Evolutionary conservation across 2,329 filamentous ascomycete species (phyloP), one percentile per base, ranked within the genome.

Genomic region (Exserohilum rostratum): DNA sequence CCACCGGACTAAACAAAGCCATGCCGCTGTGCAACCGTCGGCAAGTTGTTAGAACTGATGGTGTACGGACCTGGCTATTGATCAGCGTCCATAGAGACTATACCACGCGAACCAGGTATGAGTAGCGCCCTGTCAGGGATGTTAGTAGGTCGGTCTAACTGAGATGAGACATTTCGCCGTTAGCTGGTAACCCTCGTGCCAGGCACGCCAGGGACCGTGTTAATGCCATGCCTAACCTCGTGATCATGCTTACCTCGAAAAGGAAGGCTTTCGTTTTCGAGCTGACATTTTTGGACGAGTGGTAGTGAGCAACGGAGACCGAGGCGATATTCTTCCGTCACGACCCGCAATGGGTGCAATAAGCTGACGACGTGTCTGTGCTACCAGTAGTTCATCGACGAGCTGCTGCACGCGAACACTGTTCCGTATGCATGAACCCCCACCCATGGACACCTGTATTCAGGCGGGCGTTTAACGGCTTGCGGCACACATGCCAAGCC

Each of bases 121-220:
- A 33, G 37, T 40, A 34, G 43, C 30, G 43, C 18, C 27, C 33
- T 38, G 7, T n/a, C 50, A 39, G 18, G 34, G 44, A 40, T 39
- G 17, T 34, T n/a, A 25, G n/a, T n/a, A n/a, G 25, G 31, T 18
- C 30, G 30, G 33, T 37, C 42, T 44, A 46, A 50, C 54, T 57
- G 46, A 46, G 37, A 30, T 54, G 46, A 57, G 54, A 44, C 11
- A 43, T 22, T 37, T 46, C 50, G 50, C 54, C 54, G 50, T 15
- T 54, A 13, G 18, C 13, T 20, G 35, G 38, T 40, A 18, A 44
- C 11, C 34, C 45, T 27, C 31, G 45, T 30, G 45, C 34, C 45
- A 38, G 45, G 45, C 10, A 47, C 45, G 33, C 31, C 25, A 39
- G 31, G 22, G 22, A 47, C 33, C 45, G 34, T 39, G 45, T 30